A percentile compares a stretch with the other conserved stretches of the same genome.
Conservation (phyloP, 345 rosid genomes). For the Cochlearia excelsa region DNA sequence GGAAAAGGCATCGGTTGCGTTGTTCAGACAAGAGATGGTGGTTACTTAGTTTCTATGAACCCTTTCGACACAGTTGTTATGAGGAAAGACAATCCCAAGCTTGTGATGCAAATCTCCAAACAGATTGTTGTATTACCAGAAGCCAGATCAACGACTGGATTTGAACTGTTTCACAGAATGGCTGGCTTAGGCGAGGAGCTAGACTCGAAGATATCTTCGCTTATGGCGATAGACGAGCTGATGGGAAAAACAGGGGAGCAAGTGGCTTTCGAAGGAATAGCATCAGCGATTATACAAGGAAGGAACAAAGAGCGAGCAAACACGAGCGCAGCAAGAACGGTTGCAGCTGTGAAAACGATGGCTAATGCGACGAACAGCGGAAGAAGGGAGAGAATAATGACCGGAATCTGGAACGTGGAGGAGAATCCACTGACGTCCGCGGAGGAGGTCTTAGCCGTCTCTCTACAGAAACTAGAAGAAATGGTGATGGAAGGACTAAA, state of each 20-base stretch:
- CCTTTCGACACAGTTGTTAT: constrained; percentile 59
- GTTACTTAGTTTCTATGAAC: constrained; percentile 83
- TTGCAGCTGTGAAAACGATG: constrained; percentile 76
- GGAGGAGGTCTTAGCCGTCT: constrained; percentile 71
- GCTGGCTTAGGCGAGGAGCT: constrained; percentile 64
- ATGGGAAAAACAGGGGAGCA: constrained; percentile 92
- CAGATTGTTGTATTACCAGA: constrained; percentile 48
- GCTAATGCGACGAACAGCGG: constrained; percentile 61
- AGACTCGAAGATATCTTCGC: constrained; percentile 49
- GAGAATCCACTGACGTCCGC: constrained; percentile 51
- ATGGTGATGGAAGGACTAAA: constrained; percentile 78
- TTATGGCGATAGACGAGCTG: constrained; percentile 80
- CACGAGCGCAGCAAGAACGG: constrained; percentile 80
- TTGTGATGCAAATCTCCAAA: constrained; percentile 91
- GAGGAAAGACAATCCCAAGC: constrained; percentile 74
- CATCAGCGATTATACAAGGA: constrained; percentile 90
- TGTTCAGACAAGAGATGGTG: constrained; percentile 89
- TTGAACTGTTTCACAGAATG: constrained; percentile 73
- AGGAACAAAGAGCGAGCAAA: constrained; percentile 86
- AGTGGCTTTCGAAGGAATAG: constrained; percentile 94
- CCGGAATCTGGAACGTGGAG: constrained; percentile 79
- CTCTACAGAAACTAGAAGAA: constrained; percentile 76
- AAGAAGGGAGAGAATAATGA: constrained; percentile 76
- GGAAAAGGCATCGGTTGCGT: constrained; percentile 85
- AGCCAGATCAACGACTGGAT: constrained; percentile 40